Evolutionary conservation across 306 rosid species (phyloP), one percentile per base, ranked within the genome.

Genomic region (Herpetospermum pedunculosum): DNA sequence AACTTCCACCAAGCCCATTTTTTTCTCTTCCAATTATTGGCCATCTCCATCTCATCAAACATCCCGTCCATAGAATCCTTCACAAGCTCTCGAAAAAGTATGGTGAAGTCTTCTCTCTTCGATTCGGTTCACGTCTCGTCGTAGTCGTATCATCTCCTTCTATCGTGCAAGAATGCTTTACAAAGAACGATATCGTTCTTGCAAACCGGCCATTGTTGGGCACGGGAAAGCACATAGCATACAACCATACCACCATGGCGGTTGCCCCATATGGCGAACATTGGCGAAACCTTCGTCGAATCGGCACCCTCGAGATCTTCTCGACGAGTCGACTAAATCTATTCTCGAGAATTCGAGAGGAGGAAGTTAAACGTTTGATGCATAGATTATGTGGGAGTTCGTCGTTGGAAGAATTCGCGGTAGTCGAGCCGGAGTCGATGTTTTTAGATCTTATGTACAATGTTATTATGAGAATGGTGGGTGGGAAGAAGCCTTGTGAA

Each of bases 21-120:
- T 64, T 64, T 12, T 9, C 10, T 37, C 70, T 64, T 34, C 70
- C 70, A 4, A 2, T 64, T 0, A 64, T 64, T 1, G 70, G 70
- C 11, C 70, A 64, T 64, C 29, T 64, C 28, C 70, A 64, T 37
- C 70, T 64, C 48, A 5, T 64, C 46, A 64, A 19, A 64, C 70
- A 64, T 5, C 48, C 48, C 10, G 16, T 64, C 16, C 70, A 64
- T 21, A 28, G 9, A 64, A 11, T 2, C 44, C 47, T 64, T 64
- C 48, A 64, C 70, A 38, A 19, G 3, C 70, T 64, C 28, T 64
- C 70, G 16, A 21, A 64, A n/a, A 64, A 10, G 0, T 64, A 64
- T 4, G 70, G 70, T 0, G 1, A n/a, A 0, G 28, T 62, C 28
- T 62, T 62, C 46, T 62, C 69, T 8, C 69, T 62, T 0, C 69